phyloP scores from a whole-genome alignment of 208 protist genomes.

The Naegleria gruberi region DNA sequence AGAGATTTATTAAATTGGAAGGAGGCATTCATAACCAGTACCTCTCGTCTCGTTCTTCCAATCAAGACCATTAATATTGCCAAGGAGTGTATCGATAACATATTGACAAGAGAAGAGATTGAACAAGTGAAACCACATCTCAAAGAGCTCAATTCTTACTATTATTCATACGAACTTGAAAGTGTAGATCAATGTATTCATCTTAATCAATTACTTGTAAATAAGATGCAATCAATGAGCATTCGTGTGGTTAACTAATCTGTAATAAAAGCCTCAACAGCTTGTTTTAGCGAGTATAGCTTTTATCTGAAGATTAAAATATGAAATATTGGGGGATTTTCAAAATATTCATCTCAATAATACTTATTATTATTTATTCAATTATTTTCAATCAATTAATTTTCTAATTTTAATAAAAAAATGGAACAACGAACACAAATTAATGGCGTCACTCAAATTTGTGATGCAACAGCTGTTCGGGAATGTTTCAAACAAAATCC shows the following conservation, averaged over 20 bases:
- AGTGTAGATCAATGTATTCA: not conserved
- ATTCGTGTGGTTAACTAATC: not conserved
- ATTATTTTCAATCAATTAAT: too few species aligned
- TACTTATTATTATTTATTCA: too few species aligned
- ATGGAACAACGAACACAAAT: too few species aligned
- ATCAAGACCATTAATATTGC: not conserved
- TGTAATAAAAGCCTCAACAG: too few species aligned
- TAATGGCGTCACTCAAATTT: not conserved
- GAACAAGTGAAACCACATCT: not conserved
- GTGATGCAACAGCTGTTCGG: not conserved
- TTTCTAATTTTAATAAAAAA: too few species aligned
- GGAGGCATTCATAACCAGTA: slow-evolving; percentile 12
- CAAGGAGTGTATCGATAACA: not conserved
- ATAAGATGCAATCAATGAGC: not conserved
- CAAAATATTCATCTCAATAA: too few species aligned
- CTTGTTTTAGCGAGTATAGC: too few species aligned
- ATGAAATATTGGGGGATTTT: too few species aligned
- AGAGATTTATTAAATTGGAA: not conserved
- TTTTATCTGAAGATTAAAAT: too few species aligned
- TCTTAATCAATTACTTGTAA: not conserved
- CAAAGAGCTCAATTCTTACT: not conserved
- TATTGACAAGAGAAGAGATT: not conserved
- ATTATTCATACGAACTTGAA: not conserved
- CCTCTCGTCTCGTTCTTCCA: not conserved
- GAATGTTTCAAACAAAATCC: not conserved